Conservation (phyloP, 257 asterid genomes). For the Penstemon davidsonii region DNA sequence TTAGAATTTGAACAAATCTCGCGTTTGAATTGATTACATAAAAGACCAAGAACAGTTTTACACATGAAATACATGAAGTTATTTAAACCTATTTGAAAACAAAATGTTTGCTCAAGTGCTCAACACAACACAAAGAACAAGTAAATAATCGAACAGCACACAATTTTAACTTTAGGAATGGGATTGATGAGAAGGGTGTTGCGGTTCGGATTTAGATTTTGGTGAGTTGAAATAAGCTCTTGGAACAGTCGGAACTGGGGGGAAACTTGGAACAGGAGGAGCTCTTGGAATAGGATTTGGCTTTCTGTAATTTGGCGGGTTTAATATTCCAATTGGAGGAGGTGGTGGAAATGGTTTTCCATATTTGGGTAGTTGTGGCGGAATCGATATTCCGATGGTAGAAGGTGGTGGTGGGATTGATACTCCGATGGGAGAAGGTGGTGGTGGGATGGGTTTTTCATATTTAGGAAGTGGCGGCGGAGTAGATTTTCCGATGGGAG, state of each 20-base stretch:
- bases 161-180: background rate
- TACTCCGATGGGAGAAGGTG: slow-evolving; percentile 16
- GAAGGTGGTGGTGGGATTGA: slow-evolving; percentile 29
- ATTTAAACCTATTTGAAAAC: no score
- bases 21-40: no score
- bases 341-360: slow-evolving; percentile 28
- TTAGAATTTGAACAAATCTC: no score
- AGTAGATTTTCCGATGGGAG: background rate
- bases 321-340: slow-evolving; percentile 3
- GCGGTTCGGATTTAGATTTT: slow-evolving; percentile 28
- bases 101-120: background rate
- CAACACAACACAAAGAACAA: background rate
- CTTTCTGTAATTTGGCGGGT: slow-evolving; percentile 29
- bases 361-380: slow-evolving; percentile 28
- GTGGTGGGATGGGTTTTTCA: slow-evolving; percentile 24
- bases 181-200: background rate
- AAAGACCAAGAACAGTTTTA: no score
- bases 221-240: slow-evolving; percentile 52
- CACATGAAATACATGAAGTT: no score
- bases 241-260: slow-evolving; percentile 43
- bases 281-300: slow-evolving; percentile 49
- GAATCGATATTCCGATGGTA: background rate
- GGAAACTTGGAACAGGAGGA: slow-evolving; percentile 60
- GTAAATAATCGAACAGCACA: background rate
- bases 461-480: no score